Conservation (phyloP, 441 rosid genomes). For the Gossypium davidsonii region DNA sequence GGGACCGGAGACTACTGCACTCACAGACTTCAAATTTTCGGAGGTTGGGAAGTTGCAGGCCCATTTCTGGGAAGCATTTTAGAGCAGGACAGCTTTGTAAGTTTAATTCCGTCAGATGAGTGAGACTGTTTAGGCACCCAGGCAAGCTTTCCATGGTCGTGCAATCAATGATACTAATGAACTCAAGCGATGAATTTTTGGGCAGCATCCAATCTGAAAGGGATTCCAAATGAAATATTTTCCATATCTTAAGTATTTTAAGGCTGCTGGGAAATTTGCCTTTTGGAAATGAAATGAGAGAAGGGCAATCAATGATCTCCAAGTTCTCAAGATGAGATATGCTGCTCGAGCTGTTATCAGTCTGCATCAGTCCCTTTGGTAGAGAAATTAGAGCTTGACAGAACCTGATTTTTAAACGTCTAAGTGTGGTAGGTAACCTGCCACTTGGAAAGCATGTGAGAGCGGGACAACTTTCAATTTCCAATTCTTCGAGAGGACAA, state of each 20-base stretch:
- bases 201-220: constrained; percentile 8
- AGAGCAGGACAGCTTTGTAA: neutral
- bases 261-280: constrained; percentile 15
- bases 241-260: constrained; percentile 11
- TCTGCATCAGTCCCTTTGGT: constrained; percentile 16
- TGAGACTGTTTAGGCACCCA: constrained; percentile 4
- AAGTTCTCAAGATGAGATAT: constrained; percentile 9
- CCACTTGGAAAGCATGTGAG: constrained; percentile 4
- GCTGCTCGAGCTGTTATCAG: neutral
- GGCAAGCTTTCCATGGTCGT: neutral
- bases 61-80: constrained; percentile 12
- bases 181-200: constrained; percentile 6
- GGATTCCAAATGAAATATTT: constrained; percentile 6
- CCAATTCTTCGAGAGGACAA: constrained; percentile 15
- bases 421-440: neutral
- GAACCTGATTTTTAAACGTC: neutral
- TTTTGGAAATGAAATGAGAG: constrained; percentile 11
- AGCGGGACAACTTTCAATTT: constrained; percentile 2
- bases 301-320: constrained; percentile 13
- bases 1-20: constrained; percentile 21
- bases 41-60: constrained; percentile 4
- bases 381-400: constrained; percentile 4
- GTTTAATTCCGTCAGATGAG: constrained; percentile 6
- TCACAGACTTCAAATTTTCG: neutral
- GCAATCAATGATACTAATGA: neutral